Base-by-base conservation (phyloP, 495 filamentous ascomycete genomes). In the Aspergillus steynii region DNA sequence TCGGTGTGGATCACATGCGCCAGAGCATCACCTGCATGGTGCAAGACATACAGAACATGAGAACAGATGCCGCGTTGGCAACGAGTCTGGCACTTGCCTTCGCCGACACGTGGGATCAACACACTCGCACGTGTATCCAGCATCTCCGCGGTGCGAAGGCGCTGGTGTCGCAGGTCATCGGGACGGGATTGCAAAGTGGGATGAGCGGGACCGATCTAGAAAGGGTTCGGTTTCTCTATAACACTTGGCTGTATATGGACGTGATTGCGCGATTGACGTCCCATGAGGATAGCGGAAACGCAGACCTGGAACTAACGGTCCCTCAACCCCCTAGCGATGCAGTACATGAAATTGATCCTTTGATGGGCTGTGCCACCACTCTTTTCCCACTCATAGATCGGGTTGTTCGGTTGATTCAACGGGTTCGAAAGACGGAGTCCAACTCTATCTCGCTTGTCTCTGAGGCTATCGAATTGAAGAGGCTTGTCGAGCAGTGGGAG, bases 241-340 rank as follows among this genome's bases (percentile, higher is more conserved):
- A 90, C 69, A 87, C 88, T 8, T 92, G 86, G 86, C 80, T 92
- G 20, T 93, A 92, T 65, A 90, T 92, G 86, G 89, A 93, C 72
- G 90, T 92, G 42, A 87, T 93, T 61, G 86, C 90, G 26, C 85
- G 88, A 10, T 72, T 93, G 34, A 92, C 90, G 0, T 88, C 88
- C 14, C 74, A 86, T 26, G 85, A 85, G 56, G 82, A 84, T 4
- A 83, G 86, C 25, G 83, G 85, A 1, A 72, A 75, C 14, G 80
- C 79, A 56, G 77, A 83, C 56, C 76, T 87, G 55, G 84, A 88
- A 50, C 65, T 61, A 56, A 82, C 62, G 50, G 55, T 72, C 55
- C 63, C 76, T 67, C 55, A 73, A 47, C 63, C 74, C 20, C 81
- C 82, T 3, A 60, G 76, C 28, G 70, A 73, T 58, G 73, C 71